Percentiles rank a stretch among this genome's conserved stretches.
Evolutionary conservation across 768 basidiomycete genomes (phyloP).

Genomic region (Hebeloma cylindrosporum): DNA sequence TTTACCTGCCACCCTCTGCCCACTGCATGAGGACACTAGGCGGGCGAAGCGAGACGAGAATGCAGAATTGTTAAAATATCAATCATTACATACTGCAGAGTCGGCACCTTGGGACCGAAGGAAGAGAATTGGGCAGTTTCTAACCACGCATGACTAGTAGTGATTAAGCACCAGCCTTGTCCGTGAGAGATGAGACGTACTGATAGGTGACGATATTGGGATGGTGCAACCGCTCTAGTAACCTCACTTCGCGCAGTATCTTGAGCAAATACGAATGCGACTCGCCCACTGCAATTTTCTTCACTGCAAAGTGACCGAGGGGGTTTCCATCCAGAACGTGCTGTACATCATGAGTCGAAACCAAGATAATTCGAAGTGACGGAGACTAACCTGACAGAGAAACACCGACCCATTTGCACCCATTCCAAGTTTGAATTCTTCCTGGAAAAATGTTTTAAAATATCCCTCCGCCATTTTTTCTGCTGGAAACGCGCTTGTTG

Average conservation of each 20-base stretch:
- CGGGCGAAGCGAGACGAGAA: neutral
- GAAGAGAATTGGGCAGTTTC: constrained; percentile 83
- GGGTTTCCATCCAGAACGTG: constrained; percentile 87
- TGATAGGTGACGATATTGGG: constrained; percentile 95
- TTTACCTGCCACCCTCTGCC: constrained; percentile 80
- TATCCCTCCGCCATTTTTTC: constrained; percentile 90
- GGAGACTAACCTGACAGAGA: constrained; percentile 66
- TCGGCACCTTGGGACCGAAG: constrained; percentile 86
- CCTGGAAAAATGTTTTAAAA: constrained; percentile 89
- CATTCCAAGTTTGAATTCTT: constrained; percentile 89
- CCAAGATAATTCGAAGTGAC: constrained; percentile 3
- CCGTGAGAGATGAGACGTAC: constrained; percentile 27
- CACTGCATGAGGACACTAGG: constrained; percentile 86
- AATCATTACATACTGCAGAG: constrained; percentile 65
- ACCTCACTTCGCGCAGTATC: constrained; percentile 81
- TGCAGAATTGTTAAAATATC: neutral
- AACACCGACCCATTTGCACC: constrained; percentile 92
- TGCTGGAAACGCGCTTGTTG: constrained; percentile 49
- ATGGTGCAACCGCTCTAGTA: constrained; percentile 85
- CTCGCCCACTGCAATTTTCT: constrained; percentile 94
- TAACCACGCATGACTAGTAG: constrained; percentile 78
- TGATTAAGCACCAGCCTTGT: neutral
- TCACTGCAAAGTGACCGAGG: constrained; percentile 91
- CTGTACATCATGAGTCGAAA: constrained; percentile 32
- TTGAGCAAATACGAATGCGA: constrained; percentile 83